phyloP scores from a whole-genome alignment of 2,329 filamentous ascomycete genomes.

The Xylariales sp. region DNA sequence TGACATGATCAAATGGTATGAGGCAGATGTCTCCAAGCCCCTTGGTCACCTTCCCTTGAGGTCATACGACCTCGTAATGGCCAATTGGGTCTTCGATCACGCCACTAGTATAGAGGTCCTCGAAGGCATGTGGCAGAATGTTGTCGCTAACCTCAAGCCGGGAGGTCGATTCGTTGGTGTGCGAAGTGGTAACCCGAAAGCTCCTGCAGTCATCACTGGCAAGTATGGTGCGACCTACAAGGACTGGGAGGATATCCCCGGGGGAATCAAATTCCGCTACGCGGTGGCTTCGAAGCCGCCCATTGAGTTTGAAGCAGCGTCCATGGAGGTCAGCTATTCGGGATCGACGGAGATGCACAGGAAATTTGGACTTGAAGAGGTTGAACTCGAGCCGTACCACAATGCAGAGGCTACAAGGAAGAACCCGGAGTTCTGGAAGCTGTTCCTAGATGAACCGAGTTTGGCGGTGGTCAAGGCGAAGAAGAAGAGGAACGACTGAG shows the following conservation, averaged over 20 bases:
- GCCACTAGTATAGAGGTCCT: slow-evolving; percentile 18
- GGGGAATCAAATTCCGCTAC: slow-evolving; percentile 17
- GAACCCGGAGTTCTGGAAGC: slow-evolving; percentile 20
- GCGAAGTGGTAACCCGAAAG: slow-evolving; percentile 14
- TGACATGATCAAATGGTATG: slow-evolving; percentile 18
- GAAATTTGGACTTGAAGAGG: slow-evolving; percentile 18
- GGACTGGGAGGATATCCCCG: slow-evolving; percentile 15
- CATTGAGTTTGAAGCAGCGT: slow-evolving; percentile 16
- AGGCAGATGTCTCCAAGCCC: slow-evolving; percentile 21
- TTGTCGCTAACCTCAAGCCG: slow-evolving; percentile 19
- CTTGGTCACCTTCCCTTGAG: slow-evolving; percentile 15
- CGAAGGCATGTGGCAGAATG: slow-evolving; percentile 25
- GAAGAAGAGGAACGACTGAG: slow-evolving; percentile 5
- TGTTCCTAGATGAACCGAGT: slow-evolving; percentile 18
- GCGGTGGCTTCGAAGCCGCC: slow-evolving; percentile 6
- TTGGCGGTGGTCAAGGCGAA: slow-evolving; percentile 17
- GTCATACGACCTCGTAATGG: slow-evolving; percentile 29
- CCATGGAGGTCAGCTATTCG: slow-evolving; percentile 17
- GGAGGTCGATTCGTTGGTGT: slow-evolving; percentile 24
- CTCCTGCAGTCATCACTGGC: slow-evolving; percentile 11
- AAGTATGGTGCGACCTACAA: slow-evolving; percentile 15
- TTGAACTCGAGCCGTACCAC: slow-evolving; percentile 17
- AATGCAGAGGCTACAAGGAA: slow-evolving; percentile 15
- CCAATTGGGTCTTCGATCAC: slow-evolving; percentile 28
- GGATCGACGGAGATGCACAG: slow-evolving; percentile 18